Base-by-base conservation (phyloP, 371 early-diverging fungal species). In the Rhizopus sp. region DNA sequence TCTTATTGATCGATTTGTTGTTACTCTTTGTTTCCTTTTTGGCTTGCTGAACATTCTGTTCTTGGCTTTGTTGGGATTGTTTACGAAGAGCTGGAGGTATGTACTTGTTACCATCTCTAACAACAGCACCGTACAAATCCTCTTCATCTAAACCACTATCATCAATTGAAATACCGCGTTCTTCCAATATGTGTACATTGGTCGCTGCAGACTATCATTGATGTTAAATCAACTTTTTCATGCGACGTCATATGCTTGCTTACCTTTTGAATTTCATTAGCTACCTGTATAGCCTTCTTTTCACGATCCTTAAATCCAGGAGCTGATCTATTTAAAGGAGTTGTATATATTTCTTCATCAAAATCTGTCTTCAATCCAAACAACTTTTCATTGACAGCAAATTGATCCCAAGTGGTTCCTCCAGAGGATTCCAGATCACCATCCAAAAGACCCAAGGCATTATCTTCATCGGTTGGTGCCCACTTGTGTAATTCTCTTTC, bases 341-440 rank as follows among this genome's bases (percentile, higher is more conserved):
- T 97, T 2, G 99, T 99, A 71, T 99, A 99, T 3, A 96, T 63
- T 47, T 94, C 92, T 62, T 98, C 99, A 62, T 98, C 83, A 77
- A 92, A 99, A 68, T 95, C 94, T 1, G 97, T 92, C 30, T 83
- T 93, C 52, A 99, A 83, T 1, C 99, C 99, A 86, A 99, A 99
- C 44, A 94, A 76, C 59, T 82, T 74, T 68, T 96, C 94, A 67
- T 99, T 99, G 4, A 83, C 93, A n/a, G 90, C 93, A 84, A 99
- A 99, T 72, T 99, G 99, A 78, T 99, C 97, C 99, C 99, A 99
- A 29, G 78, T 59, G n/a, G 69, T 60, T 35, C 45, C 48, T 16
- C 72, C 59, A 64, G 56, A 48, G 15, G 59, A 35, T 29, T 68
- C 66, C 37, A 70, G 56, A 35, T 69, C 84, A 4, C 79, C 69